Conservation (phyloP, 768 basidiomycete species). For the Sarcodon aspratus region DNA sequence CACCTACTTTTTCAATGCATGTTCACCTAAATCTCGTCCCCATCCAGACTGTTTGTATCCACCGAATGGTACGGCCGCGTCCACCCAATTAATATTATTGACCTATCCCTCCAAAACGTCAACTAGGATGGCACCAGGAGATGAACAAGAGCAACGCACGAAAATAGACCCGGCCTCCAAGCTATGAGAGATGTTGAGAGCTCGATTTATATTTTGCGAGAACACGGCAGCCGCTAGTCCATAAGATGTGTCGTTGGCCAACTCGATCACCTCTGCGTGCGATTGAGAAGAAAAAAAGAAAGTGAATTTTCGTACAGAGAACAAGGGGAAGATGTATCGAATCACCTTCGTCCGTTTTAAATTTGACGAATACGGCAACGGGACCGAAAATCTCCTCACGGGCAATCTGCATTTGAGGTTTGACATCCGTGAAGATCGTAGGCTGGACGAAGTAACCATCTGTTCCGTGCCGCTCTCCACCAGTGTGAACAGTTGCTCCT, state of each 20-base stretch:
- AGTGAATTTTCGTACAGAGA: too few relatives aligned
- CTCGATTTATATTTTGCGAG: slow-evolving; percentile 63
- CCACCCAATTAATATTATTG: slow-evolving; percentile 31
- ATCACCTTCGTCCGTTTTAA: slow-evolving; percentile 36
- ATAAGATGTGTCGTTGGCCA: slow-evolving; percentile 82
- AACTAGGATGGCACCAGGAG: background rate
- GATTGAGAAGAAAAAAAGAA: too few relatives aligned
- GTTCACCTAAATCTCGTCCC: slow-evolving; percentile 59
- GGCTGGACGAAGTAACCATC: slow-evolving; percentile 56
- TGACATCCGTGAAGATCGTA: slow-evolving; percentile 48
- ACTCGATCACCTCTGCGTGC: slow-evolving; percentile 37
- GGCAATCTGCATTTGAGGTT: slow-evolving; percentile 45
- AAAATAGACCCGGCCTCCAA: slow-evolving; percentile 78
- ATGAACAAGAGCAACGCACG: slow-evolving; percentile 20
- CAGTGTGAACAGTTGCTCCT: slow-evolving; percentile 47
- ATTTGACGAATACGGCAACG: slow-evolving; percentile 58
- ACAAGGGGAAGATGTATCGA: too few relatives aligned
- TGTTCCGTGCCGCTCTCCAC: slow-evolving; percentile 39
- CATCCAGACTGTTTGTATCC: slow-evolving; percentile 69
- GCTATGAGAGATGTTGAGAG: slow-evolving; percentile 57
- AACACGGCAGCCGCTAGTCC: slow-evolving; percentile 87
- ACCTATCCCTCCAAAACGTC: slow-evolving; percentile 15
- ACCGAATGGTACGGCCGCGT: slow-evolving; percentile 50
- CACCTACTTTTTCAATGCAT: slow-evolving; percentile 26
- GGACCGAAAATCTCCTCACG: slow-evolving; percentile 56